Base-by-base conservation (phyloP, 352 stramenopile genomes). In the Pythium volutum region DNA sequence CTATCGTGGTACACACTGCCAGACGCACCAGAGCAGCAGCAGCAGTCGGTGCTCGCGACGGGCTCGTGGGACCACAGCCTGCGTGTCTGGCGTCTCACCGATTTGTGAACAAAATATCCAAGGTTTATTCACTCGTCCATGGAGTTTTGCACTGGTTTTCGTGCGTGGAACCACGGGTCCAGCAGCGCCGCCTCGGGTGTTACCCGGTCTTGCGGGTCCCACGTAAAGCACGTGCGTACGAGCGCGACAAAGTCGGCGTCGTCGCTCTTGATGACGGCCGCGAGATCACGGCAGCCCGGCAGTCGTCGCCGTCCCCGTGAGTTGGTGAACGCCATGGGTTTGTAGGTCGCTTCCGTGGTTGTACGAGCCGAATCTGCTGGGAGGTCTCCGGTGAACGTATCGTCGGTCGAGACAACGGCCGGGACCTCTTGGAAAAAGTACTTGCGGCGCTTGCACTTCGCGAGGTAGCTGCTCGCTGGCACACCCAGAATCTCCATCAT, bases 401-500 rank as follows among this genome's bases (percentile, higher is more conserved):
- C 18, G 10, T 48, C 22, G 10, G n/a, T 7, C 18, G 10, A 26
- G 2, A 33, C 18, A 14, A 15, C 58, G 10, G 31, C 31, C 7
- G 25, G 41, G 20, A 56, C 31, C 42, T 60, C 75, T 18, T 87
- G 70, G 59, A 93, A 93, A 57, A 89, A 95, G 15, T 84, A 77
- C 18, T 76, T 67, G 0, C 77, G 66, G 9, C 81, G 80, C 38
- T 87, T 87, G 55, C 76, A 87, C 42, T 68, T 69, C 18, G 66
- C 48, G 1, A 92, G 55, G 41, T 92, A 73, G 15, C 66, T 66
- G 1, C 58, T 45, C 1, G 78, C 66, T 25, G 87, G 87, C 6
- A 75, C 50, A 4, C 74, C 84, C 11, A 91, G 58, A 25, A 95
- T 55, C 53, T 95, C 88, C 73, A 95, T 87, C 66, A 96, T 96